Evolutionary conservation across 495 filamentous ascomycete genomes (phyloP).

Genomic region (Penicillium paxilli): DNA sequence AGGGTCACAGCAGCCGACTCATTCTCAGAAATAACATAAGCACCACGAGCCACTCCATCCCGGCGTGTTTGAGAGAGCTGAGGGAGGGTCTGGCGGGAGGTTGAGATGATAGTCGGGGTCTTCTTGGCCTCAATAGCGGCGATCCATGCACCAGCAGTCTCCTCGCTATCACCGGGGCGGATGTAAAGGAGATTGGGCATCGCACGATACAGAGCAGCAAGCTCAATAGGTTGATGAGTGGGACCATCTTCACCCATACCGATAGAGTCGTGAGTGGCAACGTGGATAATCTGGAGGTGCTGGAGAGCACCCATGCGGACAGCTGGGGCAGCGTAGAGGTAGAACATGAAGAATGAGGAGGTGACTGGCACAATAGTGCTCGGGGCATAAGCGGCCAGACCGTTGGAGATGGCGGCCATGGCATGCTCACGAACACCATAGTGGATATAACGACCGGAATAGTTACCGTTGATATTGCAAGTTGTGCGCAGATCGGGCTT

Average conservation of each 20-base stretch:
- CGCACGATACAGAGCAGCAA: slow-evolving; percentile 56
- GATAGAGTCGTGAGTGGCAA: slow-evolving; percentile 62
- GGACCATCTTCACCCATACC: slow-evolving; percentile 61
- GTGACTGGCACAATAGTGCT: slow-evolving; percentile 54
- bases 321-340: slow-evolving; percentile 57
- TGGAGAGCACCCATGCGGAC: slow-evolving; percentile 62
- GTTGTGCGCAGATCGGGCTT: slow-evolving; percentile 44
- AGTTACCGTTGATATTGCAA: slow-evolving; percentile 49
- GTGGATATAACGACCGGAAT: slow-evolving; percentile 51
- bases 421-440: slow-evolving; percentile 54
- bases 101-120: slow-evolving; percentile 48
- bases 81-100: slow-evolving; percentile 45
- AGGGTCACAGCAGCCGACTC: slow-evolving; percentile 44
- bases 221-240: slow-evolving; percentile 61
- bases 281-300: slow-evolving; percentile 56
- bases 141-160: slow-evolving; percentile 55
- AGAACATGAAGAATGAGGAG: slow-evolving; percentile 63
- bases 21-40: slow-evolving; percentile 49
- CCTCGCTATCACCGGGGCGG: slow-evolving; percentile 56
- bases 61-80: slow-evolving; percentile 42
- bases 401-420: slow-evolving; percentile 53
- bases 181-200: slow-evolving; percentile 64
- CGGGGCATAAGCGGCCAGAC: slow-evolving; percentile 50
- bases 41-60: slow-evolving; percentile 41
- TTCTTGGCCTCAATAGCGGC: slow-evolving; percentile 46